Base-by-base conservation (phyloP, 2,329 filamentous ascomycete genomes). In the Cryphonectria nitschkei region DNA sequence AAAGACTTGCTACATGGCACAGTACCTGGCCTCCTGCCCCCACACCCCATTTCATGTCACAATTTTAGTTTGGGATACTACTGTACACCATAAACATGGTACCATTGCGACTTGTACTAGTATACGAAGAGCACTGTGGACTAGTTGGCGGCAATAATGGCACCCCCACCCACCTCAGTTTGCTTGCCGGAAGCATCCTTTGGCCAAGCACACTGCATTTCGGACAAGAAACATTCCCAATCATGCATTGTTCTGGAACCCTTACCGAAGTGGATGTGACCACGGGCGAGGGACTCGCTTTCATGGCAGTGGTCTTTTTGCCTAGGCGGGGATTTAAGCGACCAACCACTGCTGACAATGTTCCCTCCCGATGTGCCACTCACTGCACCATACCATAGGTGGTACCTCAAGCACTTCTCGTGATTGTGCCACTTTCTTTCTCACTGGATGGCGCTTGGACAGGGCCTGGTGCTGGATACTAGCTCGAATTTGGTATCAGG, bases 211-310 rank as follows among this genome's bases (percentile, higher is more conserved):
- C 37, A 22, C 26, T 58, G 54, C 58, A 61, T 37, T 22, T 37
- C 58, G 58, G 41, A 65, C 41, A 34, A 52, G 29, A 29, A 46
- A 65, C 32, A 37, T 26, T 8, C 37, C 63, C 43, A 34, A 34
- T 54, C 63, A 43, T 26, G 22, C 43, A 32, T 65, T 50, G 32
- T 65, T 65, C 43, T 65, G 63, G 63, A 65, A 65, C 50, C 41
- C 41, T 50, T 65, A 52, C 63, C 29, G 29, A 46, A 50, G 43
- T 65, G 58, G 58, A 61, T 61, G 58, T 37, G 39, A 65, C 29
- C 26, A 34, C 34, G 3, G 58, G 32, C 34, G 58, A 61, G 22
- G 16, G 29, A n/a, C 32, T 26, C n/a, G 22, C 34, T 34, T 37
- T 6, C 26, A 37, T 22, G 16, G 56, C 32, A 37, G 16, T 14